Conservation (phyloP, 345 rosid species). For the Eucalyptus pauciflora region DNA sequence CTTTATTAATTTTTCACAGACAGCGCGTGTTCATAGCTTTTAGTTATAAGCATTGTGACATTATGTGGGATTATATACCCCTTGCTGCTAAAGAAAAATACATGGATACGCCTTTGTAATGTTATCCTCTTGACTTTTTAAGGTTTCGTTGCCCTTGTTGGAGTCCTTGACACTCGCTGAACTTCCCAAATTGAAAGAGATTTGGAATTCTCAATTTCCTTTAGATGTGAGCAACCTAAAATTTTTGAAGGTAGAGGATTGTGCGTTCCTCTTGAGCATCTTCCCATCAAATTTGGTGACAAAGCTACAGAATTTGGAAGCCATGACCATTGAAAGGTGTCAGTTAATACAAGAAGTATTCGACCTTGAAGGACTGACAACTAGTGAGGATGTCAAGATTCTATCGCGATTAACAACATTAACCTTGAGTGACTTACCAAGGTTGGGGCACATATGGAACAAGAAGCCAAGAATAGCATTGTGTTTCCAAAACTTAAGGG, state of each 20-base stretch:
- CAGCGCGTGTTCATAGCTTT: rapidly evolving
- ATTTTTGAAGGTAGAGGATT: not conserved
- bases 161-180: not conserved
- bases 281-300: not conserved
- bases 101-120: not conserved
- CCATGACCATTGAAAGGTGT: not conserved
- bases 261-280: not conserved
- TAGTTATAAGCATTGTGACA: not conserved
- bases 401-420: not conserved
- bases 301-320: not conserved
- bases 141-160: not conserved
- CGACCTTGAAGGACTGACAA: not conserved
- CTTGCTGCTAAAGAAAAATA: not conserved
- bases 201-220: not conserved
- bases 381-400: rapidly evolving
- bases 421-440: not conserved
- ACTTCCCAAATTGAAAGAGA: not conserved
- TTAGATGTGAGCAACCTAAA: not conserved
- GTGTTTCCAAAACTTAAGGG: not conserved
- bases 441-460: not conserved
- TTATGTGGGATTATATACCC: not conserved
- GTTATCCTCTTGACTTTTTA: not conserved
- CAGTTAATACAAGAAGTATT: not conserved
- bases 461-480: not conserved
- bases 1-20: not conserved